These are phyloP conservation scores for Ganoderma boninense DNA, from an alignment of 1,284 basidiomycete genomes.

Conservation along the genomic window DNA sequence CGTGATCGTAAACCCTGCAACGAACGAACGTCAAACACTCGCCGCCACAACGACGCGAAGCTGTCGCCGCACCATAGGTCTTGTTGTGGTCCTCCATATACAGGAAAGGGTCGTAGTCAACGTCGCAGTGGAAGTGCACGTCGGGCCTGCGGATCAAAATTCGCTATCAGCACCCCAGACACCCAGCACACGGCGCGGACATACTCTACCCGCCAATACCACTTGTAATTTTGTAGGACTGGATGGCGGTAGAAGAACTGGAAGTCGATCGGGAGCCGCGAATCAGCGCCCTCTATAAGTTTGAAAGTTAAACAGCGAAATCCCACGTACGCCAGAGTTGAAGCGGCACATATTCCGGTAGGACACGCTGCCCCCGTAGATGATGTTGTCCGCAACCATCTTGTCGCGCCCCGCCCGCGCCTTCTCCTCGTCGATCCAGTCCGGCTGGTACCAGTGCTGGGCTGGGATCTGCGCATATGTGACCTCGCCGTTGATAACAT, in stretches of 20 bases:
- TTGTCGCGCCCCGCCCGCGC: slow-evolving; percentile 74
- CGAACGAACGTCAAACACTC: background rate
- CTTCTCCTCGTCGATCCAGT: slow-evolving; percentile 83
- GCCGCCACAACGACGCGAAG: background rate
- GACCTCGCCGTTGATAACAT: slow-evolving; percentile 47
- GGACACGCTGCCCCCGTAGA: slow-evolving; percentile 77
- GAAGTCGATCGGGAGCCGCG: background rate
- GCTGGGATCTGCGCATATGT: slow-evolving; percentile 58
- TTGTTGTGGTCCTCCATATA: slow-evolving; percentile 82
- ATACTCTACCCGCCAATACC: slow-evolving; percentile 43
- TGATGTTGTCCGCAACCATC: slow-evolving; percentile 83
- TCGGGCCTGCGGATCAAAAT: slow-evolving; percentile 48
- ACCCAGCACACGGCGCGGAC: slow-evolving; percentile 47
- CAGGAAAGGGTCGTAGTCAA: slow-evolving; percentile 78
- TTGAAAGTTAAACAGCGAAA: no score
- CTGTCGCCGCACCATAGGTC: slow-evolving; percentile 57
- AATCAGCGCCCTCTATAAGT: background rate
- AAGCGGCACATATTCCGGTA: slow-evolving; percentile 68
- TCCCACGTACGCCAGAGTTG: slow-evolving; percentile 61
- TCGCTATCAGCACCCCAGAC: slow-evolving; percentile 39
- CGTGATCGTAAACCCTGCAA: slow-evolving; percentile 74
- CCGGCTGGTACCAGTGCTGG: slow-evolving; percentile 89
- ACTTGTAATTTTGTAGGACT: slow-evolving; percentile 38
- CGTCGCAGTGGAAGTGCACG: slow-evolving; percentile 79
- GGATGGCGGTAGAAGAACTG: slow-evolving; percentile 75